Conservation (phyloP, 768 basidiomycete species). For the Galerina sulciceps region DNA sequence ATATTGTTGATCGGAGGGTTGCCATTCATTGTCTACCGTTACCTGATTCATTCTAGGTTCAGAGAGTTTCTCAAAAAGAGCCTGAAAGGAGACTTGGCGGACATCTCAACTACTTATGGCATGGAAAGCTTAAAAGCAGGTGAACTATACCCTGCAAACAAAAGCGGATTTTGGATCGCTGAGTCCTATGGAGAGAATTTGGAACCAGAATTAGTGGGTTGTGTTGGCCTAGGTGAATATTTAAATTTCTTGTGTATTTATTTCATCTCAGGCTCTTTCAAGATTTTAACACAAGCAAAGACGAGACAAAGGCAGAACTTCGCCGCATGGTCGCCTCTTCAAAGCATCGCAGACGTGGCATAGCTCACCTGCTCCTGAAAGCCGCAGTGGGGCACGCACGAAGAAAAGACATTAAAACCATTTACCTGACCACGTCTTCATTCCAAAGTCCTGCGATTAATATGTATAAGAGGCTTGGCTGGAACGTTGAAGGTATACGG, state of each 20-base stretch:
- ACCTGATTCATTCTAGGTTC: constrained; percentile 9
- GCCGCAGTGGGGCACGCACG: constrained; percentile 20
- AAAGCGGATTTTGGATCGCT: constrained; percentile 29
- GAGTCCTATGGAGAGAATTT: constrained; percentile 7
- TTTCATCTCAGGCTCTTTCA: neutral
- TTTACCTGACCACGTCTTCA: constrained; percentile 17
- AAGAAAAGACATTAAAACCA: constrained; percentile 1
- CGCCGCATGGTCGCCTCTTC: constrained; percentile 30
- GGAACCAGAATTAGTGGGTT: constrained; percentile 19
- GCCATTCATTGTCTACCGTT: constrained; percentile 15
- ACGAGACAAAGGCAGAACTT: constrained; percentile 21
- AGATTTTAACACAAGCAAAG: constrained; percentile 8
- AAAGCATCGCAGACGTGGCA: constrained; percentile 22
- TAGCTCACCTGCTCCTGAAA: constrained; percentile 21
- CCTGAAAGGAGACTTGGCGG: constrained; percentile 22
- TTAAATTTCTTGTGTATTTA: neutral
- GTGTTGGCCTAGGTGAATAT: constrained; percentile 23
- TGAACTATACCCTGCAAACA: constrained; percentile 4
- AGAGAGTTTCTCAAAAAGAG: constrained; percentile 1
- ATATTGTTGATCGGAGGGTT: neutral
- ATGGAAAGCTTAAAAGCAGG: neutral
- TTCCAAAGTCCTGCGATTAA: constrained; percentile 16
- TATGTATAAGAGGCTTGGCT: constrained; percentile 21
- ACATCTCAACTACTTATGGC: constrained; percentile 23
- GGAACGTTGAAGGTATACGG: neutral